phyloP scores from a whole-genome alignment of 495 filamentous ascomycete genomes.

The Chaetomium fimeti region DNA sequence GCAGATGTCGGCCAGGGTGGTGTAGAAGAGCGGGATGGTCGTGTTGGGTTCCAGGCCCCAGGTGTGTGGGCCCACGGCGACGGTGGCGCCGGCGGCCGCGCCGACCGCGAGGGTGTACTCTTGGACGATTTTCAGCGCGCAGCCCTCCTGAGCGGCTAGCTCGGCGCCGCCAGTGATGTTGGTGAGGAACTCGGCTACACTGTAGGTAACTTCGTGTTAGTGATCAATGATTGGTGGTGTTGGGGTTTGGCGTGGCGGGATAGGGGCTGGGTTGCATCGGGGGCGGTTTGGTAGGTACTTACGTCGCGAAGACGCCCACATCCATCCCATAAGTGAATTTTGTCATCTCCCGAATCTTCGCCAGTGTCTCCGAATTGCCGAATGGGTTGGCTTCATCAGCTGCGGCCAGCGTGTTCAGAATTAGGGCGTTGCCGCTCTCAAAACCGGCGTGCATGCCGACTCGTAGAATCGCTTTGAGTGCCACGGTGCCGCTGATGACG shows the following conservation, averaged over 20 bases:
- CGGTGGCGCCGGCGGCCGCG: conserved; percentile 51
- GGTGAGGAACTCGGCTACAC: conserved; percentile 52
- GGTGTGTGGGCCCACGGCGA: conserved; percentile 42
- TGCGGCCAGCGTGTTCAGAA: neutral
- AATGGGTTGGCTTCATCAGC: neutral
- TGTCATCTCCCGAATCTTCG: neutral
- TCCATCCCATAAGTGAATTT: conserved; percentile 44
- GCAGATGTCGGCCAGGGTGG: conserved; percentile 50
- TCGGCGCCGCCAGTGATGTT: conserved; percentile 42
- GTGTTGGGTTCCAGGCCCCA: conserved; percentile 53
- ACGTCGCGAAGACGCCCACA: conserved; percentile 47
- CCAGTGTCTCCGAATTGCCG: neutral
- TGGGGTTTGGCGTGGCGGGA: neutral
- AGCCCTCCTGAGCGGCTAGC: conserved; percentile 30
- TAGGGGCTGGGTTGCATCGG: neutral
- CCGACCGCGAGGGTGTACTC: conserved; percentile 51
- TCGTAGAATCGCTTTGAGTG: conserved; percentile 48
- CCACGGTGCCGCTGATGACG: conserved; percentile 41
- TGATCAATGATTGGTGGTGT: neutral
- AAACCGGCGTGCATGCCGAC: conserved; percentile 49
- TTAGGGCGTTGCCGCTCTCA: conserved; percentile 12
- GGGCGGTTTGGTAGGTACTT: neutral
- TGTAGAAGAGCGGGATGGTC: conserved; percentile 53
- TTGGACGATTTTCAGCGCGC: conserved; percentile 46
- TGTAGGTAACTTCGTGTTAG: neutral